Percentiles rank a stretch among this genome's conserved stretches.
These are phyloP conservation scores for Epichloe baconii DNA, from an alignment of 2,329 filamentous ascomycete genomes.

Conservation along the genomic window DNA sequence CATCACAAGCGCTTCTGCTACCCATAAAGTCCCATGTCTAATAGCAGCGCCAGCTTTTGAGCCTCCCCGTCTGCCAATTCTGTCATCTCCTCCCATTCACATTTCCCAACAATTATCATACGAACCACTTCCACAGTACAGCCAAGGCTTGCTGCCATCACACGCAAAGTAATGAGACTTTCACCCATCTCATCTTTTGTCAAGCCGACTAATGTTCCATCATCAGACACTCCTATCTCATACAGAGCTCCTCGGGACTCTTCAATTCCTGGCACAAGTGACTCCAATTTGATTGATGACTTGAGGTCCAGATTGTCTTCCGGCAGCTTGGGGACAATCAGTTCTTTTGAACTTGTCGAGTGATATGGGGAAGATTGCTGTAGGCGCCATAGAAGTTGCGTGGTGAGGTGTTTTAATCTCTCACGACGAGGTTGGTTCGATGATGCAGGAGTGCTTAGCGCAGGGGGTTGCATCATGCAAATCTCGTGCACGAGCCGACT, in stretches of 20 bases:
- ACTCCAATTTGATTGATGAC: constrained; percentile 34
- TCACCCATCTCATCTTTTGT: constrained; percentile 87
- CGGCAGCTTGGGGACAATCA: constrained; percentile 63
- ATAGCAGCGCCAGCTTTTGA: constrained; percentile 11
- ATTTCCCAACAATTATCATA: constrained; percentile 73
- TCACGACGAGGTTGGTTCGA: constrained; percentile 65
- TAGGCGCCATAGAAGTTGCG: constrained; percentile 84
- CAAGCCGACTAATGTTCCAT: constrained; percentile 80
- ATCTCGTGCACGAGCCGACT: constrained; percentile 3
- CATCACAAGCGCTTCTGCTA: constrained; percentile 80
- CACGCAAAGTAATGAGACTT: constrained; percentile 68
- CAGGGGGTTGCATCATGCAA: constrained; percentile 6
- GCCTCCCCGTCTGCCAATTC: constrained; percentile 17
- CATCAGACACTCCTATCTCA: constrained; percentile 91
- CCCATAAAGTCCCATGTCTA: constrained; percentile 53
- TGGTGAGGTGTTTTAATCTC: constrained; percentile 81
- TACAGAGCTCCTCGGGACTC: constrained; percentile 90
- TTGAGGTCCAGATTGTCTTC: constrained; percentile 41
- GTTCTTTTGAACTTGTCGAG: constrained; percentile 60
- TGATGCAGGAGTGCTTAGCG: constrained; percentile 22
- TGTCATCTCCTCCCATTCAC: constrained; percentile 51
- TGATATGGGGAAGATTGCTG: constrained; percentile 93
- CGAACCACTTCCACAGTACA: constrained; percentile 73
- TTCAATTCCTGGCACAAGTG: constrained; percentile 67
- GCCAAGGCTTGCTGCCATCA: constrained; percentile 87